Conservation (phyloP, 768 basidiomycete species). For the Lentinula raphanica region DNA sequence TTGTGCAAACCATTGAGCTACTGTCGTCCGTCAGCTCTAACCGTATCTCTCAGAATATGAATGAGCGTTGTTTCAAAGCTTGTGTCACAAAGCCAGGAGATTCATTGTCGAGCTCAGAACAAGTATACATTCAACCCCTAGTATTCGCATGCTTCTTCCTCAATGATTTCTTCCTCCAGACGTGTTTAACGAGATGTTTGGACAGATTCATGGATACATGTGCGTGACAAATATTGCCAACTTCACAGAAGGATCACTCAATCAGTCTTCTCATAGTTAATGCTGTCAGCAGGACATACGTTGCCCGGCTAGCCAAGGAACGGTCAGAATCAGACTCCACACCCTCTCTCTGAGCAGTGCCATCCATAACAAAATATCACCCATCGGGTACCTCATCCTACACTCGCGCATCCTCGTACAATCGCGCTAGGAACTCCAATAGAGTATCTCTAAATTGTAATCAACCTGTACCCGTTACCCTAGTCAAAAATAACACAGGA, state of each 20-base stretch:
- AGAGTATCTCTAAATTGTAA: neutral
- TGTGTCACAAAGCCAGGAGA: constrained; percentile 73
- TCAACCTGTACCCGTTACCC: neutral
- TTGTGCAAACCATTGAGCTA: constrained; percentile 18
- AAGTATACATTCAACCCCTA: constrained; percentile 40
- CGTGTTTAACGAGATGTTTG: constrained; percentile 69
- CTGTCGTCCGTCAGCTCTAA: no score
- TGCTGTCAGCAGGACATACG: constrained; percentile 69
- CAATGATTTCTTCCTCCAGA: constrained; percentile 33
- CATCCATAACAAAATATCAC: neutral
- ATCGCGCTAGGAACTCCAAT: neutral
- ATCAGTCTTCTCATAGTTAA: constrained; percentile 47
- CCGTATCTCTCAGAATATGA: constrained; percentile 78
- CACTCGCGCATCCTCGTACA: no score
- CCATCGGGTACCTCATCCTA: no score
- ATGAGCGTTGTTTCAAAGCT: constrained; percentile 71
- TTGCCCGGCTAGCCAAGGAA: constrained; percentile 52
- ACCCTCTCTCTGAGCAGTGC: neutral
- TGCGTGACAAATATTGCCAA: constrained; percentile 32
- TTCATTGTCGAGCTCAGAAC: constrained; percentile 64
- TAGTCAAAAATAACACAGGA: neutral
- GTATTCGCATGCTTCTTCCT: neutral
- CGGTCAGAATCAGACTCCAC: constrained; percentile 18
- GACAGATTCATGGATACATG: constrained; percentile 85
- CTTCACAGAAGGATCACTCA: neutral